phyloP scores from a whole-genome alignment of 1,139 yeast genomes.

The Taiozyma sp. region DNA sequence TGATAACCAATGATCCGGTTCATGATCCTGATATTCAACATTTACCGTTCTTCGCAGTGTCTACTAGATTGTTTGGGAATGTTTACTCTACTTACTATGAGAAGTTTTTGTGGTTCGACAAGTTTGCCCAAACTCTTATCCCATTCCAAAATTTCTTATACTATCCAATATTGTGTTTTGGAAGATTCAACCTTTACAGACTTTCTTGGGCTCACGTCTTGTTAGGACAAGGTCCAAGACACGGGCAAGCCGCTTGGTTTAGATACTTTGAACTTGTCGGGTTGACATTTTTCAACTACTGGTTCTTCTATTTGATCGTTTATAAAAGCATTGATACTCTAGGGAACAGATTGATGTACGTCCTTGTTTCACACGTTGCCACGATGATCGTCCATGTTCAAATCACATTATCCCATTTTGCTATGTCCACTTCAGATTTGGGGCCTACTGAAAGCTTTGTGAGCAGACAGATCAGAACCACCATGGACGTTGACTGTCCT shows the following conservation, averaged over 20 bases:
- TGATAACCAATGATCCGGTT: constrained; percentile 83
- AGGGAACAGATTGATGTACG: constrained; percentile 47
- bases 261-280: constrained; percentile 75
- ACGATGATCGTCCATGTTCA: constrained; percentile 93
- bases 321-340: constrained; percentile 45
- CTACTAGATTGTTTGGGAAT: constrained; percentile 58
- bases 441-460: constrained; percentile 82
- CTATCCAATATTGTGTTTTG: constrained; percentile 76
- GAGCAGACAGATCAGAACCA: constrained; percentile 77
- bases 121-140: constrained; percentile 49
- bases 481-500: constrained; percentile 96
- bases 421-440: constrained; percentile 86
- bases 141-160: constrained; percentile 66
- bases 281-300: constrained; percentile 58
- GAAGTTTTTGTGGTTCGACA: constrained; percentile 59
- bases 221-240: constrained; percentile 68
- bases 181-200: constrained; percentile 78
- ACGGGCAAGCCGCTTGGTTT: constrained; percentile 84
- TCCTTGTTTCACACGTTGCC: constrained; percentile 70
- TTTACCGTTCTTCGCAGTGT: constrained; percentile 84
- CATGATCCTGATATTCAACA: constrained; percentile 96
- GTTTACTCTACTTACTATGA: constrained; percentile 81
- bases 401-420: constrained; percentile 84
- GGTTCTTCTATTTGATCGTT: constrained; percentile 71
- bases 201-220: constrained; percentile 75